Base-by-base conservation (phyloP, 345 rosid species). In the Linum lewisii region DNA sequence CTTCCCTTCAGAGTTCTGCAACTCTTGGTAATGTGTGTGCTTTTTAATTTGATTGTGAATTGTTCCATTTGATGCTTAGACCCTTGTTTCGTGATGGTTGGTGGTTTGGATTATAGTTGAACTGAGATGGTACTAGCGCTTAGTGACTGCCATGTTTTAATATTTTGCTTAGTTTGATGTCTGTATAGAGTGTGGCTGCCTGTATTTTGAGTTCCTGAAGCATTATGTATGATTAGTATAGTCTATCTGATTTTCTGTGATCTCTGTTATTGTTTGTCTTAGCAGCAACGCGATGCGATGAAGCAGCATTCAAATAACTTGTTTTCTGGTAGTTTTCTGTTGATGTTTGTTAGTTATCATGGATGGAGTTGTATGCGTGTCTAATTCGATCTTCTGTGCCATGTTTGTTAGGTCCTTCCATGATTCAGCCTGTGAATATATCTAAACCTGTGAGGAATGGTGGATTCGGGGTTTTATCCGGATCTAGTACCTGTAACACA, bases 391-490 rank as follows among this genome's bases (percentile, higher is more conserved):
- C 10, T 37, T 36, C 36, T 65, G 60, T 50, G 57, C 62, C 60
- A 20, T 68, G 59, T 59, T 24, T 58, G 57, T 19, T 42, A 76
- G 84, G 68, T 66, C 68, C 61, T 10, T 32, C 65, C 18, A 72
- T 61, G 75, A 61, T 61, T 54, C 69, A 66, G 8, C 51, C 38
- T n/a, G 55, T 54, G 66, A 71, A 72, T 72, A 70, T 68, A 14
- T 63, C 69, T 0, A 75, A 76, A 57, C 71, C 72, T 58, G 60
- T 64, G 47, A 58, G 58, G 57, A 70, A 68, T 32, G 63, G 77
- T 68, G 72, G 72, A n/a, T 75, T 72, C 63, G 74, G 81, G 49
- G 54, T 60, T 20, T 58, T 54, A 21, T 65, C 78, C 64, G 75
- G 81, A 60, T 58, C 82, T 63, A 64, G 74, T 57, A 54, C 72